Conservation (phyloP, 192 early-diverging fungal species). For the Coemansia erecta region DNA sequence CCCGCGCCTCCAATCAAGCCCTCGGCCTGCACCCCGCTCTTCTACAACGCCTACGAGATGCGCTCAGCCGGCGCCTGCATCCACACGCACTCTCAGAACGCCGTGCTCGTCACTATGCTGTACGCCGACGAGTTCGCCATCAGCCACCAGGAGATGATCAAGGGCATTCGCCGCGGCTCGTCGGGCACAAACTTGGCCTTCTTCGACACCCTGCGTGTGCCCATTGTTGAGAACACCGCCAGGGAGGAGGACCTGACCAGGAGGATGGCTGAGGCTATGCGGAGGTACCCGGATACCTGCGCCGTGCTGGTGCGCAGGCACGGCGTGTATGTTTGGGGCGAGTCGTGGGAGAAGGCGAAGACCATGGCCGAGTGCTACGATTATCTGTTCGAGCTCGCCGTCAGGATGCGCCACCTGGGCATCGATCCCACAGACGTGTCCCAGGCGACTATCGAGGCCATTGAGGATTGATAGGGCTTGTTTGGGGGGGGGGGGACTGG, state of each 20-base stretch:
- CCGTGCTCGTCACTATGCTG: constrained; percentile 89
- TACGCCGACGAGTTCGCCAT: constrained; percentile 79
- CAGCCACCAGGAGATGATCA: constrained; percentile 99
- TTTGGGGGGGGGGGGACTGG: neutral
- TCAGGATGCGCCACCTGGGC: constrained; percentile 85
- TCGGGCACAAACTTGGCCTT: constrained; percentile 66
- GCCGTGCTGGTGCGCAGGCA: constrained; percentile 94
- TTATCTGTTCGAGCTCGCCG: constrained; percentile 95
- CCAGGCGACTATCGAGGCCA: constrained; percentile 8
- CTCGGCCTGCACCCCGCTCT: constrained; percentile 93
- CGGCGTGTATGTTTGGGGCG: constrained; percentile 98
- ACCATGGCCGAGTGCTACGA: constrained; percentile 98
- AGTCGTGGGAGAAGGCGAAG: constrained; percentile 95
- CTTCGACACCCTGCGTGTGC: constrained; percentile 81
- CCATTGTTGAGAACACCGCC: constrained; percentile 95
- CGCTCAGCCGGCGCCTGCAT: constrained; percentile 87
- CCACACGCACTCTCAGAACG: constrained; percentile 95
- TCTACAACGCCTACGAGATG: constrained; percentile 89
- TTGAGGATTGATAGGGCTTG: constrained; percentile 11
- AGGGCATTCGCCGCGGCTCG: constrained; percentile 83
- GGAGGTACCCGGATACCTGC: constrained; percentile 82
- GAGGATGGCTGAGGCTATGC: constrained; percentile 85
- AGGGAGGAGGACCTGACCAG: constrained; percentile 89
- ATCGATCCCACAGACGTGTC: constrained; percentile 66
- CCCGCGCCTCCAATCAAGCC: constrained; percentile 71